Evolutionary conservation across 2,329 filamentous ascomycete species (phyloP).

Genomic region (Pezicula neosporulosa): DNA sequence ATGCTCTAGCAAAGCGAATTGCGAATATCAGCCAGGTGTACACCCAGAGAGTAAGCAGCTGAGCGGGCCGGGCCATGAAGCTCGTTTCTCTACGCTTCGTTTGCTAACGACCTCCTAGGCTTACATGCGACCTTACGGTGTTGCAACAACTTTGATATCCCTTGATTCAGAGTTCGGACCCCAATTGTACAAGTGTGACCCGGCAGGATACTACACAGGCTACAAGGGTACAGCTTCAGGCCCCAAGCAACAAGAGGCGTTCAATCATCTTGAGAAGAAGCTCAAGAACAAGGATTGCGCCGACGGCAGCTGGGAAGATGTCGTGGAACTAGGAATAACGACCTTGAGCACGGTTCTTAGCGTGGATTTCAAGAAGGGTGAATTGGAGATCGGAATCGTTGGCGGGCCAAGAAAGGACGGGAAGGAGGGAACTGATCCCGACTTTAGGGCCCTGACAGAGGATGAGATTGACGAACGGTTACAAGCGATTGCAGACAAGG

Average conservation of each 20-base stretch:
- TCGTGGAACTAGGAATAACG: constrained; percentile 94
- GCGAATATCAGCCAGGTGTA: constrained; percentile 99
- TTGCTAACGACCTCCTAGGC: constrained; percentile 49
- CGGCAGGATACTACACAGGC: constrained; percentile 94
- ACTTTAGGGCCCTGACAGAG: constrained; percentile 87
- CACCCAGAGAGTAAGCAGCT: constrained; percentile 76
- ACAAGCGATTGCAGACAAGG: constrained; percentile 98
- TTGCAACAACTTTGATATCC: constrained; percentile 92
- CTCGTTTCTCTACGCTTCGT: constrained; percentile 7
- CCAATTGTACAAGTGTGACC: constrained; percentile 97
- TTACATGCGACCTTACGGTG: constrained; percentile 96
- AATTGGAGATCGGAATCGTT: constrained; percentile 97
- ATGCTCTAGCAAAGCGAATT: constrained; percentile 91
- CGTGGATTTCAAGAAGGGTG: constrained; percentile 99
- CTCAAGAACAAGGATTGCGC: constrained; percentile 98
- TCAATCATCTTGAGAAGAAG: constrained; percentile 99
- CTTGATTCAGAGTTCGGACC: constrained; percentile 89
- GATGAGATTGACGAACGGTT: constrained; percentile 98
- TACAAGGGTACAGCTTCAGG: constrained; percentile 98
- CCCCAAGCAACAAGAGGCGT: constrained; percentile 96
- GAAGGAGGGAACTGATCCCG: constrained; percentile 72
- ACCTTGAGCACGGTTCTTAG: constrained; percentile 94
- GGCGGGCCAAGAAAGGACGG: constrained; percentile 82
- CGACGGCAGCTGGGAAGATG: constrained; percentile 92
- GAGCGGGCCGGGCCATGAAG: constrained; percentile 27